Evolutionary conservation across 2,329 filamentous ascomycete species (phyloP).

Genomic region (Thelonectria blattea): DNA sequence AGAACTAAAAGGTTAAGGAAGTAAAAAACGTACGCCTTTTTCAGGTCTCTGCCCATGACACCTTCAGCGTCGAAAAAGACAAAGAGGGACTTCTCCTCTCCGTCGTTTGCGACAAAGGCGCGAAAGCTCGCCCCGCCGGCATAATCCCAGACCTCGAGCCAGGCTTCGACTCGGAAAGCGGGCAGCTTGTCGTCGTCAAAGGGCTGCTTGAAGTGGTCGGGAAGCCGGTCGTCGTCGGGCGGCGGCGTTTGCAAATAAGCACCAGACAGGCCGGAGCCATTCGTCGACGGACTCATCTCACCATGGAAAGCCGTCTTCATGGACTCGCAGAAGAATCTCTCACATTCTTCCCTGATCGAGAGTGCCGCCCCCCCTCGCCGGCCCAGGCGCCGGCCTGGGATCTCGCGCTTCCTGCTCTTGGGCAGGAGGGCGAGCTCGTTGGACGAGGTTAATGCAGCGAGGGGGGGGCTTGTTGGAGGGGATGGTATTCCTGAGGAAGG

Average conservation of each 20-base stretch:
- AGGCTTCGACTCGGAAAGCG: slow-evolving; percentile 59
- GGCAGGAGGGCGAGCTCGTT: slow-evolving; percentile 70
- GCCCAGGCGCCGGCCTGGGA: slow-evolving; percentile 51
- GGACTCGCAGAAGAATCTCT: slow-evolving; percentile 99
- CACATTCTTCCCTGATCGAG: slow-evolving; percentile 99
- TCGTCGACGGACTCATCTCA: slow-evolving; percentile 81
- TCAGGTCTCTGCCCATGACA: slow-evolving; percentile 77
- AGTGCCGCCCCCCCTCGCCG: slow-evolving; percentile 91
- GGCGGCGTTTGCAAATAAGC: slow-evolving; percentile 64
- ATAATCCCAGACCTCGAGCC: slow-evolving; percentile 87
- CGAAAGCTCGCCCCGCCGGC: slow-evolving; percentile 82
- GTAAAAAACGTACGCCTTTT: slow-evolving; percentile 74
- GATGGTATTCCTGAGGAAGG: slow-evolving; percentile 83
- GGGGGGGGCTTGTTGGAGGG: slow-evolving; percentile 87
- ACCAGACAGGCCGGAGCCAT: slow-evolving; percentile 89
- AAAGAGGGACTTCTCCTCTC: slow-evolving; percentile 77
- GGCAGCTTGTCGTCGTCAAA: slow-evolving; percentile 36
- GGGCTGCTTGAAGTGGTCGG: slow-evolving; percentile 45
- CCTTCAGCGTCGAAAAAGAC: slow-evolving; percentile 80
- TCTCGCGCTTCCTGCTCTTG: slow-evolving; percentile 57
- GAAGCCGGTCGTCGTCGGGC: slow-evolving; percentile 53
- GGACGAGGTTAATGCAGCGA: slow-evolving; percentile 73
- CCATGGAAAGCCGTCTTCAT: slow-evolving; percentile 93
- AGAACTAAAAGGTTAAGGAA: neutral
- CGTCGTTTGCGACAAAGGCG: slow-evolving; percentile 78